A percentile compares a stretch with the other conserved stretches of the same genome.
Evolutionary conservation across 805 yeast genomes (phyloP).

Genomic region (Candida piceae): DNA sequence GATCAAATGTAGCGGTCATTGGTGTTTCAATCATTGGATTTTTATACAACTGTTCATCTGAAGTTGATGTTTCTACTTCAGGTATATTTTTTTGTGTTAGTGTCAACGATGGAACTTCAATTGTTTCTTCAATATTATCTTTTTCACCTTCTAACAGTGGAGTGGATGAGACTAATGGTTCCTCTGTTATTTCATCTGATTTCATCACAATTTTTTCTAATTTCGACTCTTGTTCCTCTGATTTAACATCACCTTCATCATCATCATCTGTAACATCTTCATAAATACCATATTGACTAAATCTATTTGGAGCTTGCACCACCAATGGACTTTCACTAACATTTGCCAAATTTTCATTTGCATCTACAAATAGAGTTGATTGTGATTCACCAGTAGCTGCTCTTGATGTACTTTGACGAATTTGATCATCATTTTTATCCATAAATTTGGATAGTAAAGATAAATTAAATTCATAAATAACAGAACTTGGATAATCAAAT

Average conservation of each 20-base stretch:
- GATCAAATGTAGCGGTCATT: constrained; percentile 7
- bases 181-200: neutral
- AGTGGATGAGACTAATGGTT: constrained; percentile 5
- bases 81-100: neutral
- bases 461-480: constrained; percentile 33
- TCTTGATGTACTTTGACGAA: neutral
- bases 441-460: constrained; percentile 20
- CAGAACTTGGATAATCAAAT: constrained; percentile 28
- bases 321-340: constrained; percentile 4
- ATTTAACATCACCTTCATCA: constrained; percentile 1
- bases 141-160: constrained; percentile 2
- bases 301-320: constrained; percentile 10
- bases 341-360: constrained; percentile 9
- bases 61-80: neutral
- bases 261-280: constrained; percentile 17
- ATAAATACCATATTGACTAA: constrained; percentile 18
- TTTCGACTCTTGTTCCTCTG: neutral
- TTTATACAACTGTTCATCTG: constrained; percentile 3
- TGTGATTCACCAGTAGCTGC: neutral
- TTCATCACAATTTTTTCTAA: neutral
- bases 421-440: constrained; percentile 14
- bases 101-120: constrained; percentile 2
- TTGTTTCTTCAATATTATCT: neutral
- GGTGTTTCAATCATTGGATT: constrained; percentile 17
- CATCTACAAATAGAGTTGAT: constrained; percentile 6